phyloP scores from a whole-genome alignment of 2,329 filamentous ascomycete species.

The Exophiala oligosperma region DNA sequence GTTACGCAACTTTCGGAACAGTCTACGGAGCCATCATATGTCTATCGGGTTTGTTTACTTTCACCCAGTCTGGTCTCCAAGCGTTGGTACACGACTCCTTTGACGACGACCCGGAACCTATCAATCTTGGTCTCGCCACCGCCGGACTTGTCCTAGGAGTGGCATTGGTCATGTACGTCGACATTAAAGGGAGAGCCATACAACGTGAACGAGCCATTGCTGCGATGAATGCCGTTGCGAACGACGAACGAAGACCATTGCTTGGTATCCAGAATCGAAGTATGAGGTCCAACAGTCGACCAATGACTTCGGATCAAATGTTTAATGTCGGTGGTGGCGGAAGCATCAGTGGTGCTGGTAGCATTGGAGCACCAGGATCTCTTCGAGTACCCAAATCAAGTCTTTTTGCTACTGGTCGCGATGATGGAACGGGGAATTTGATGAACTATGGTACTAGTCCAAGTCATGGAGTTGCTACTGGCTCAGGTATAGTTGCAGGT shows the following conservation, averaged over 20 bases:
- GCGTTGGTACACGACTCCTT: constrained; percentile 73
- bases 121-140: constrained; percentile 68
- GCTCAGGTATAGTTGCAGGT: too few relatives aligned
- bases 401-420: too few relatives aligned
- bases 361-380: too few relatives aligned
- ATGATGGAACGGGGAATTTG: too few relatives aligned
- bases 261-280: not conserved
- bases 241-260: not conserved
- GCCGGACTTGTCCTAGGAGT: constrained; percentile 66
- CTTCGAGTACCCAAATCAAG: too few relatives aligned
- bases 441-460: too few relatives aligned
- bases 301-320: too few relatives aligned
- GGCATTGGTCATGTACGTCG: constrained; percentile 67
- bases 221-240: not conserved
- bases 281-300: not conserved
- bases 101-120: constrained; percentile 69
- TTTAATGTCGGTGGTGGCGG: too few relatives aligned
- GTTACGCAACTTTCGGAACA: constrained; percentile 86
- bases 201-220: constrained; percentile 14
- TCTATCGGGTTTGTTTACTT: constrained; percentile 78
- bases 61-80: constrained; percentile 78
- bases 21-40: constrained; percentile 91
- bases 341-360: too few relatives aligned
- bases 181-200: constrained; percentile 44
- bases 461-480: too few relatives aligned